Base-by-base conservation (phyloP, 345 rosid genomes). In the Pseudoturritis turrita region DNA sequence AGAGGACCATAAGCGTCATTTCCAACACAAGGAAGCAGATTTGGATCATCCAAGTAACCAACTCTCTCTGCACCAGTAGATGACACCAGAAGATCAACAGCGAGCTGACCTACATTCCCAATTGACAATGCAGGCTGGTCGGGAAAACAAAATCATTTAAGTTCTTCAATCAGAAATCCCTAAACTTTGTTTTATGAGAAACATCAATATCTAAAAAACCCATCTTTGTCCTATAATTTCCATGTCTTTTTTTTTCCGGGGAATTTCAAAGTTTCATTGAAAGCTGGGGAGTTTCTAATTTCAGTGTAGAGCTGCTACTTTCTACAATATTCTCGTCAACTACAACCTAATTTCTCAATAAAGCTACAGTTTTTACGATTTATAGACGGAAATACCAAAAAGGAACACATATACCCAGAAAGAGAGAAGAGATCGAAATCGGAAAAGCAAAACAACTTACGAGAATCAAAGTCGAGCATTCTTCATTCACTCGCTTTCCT, bases 21-120 rank as follows among this genome's bases (percentile, higher is more conserved):
- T 5, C 99, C 99, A 59, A 89, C 85, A 57, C 96, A 95, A 7
- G 99, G 98, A 60, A 95, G 92, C 65, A 88, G 77, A 76, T 75
- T 68, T 1, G 81, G 88, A 66, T 89, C 96, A 57, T 95, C 96
- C 25, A 95, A 80, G 79, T 83, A 89, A 36, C 96, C 94, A 50
- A 88, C 62, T 73, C 86, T 83, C 74, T 87, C 88, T 0, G 92
- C 99, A 51, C 63, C 76, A 17, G 71, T 82, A 1, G 96, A 84
- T 9, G 97, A 87, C n/a, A 95, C 86, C 71, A 95, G 65, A 40
- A 91, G 80, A 85, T 95, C 99, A 69, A 87, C 84, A 1, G 96
- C 96, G 7, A 95, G 82, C 80, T 95, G 96, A 41, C 96, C 98
- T 44, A 89, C 98, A 71, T 91, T 95, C 66, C 99, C 97, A 36